Evolutionary conservation across 345 rosid species (phyloP).

Genomic region (Dimocarpus longan): DNA sequence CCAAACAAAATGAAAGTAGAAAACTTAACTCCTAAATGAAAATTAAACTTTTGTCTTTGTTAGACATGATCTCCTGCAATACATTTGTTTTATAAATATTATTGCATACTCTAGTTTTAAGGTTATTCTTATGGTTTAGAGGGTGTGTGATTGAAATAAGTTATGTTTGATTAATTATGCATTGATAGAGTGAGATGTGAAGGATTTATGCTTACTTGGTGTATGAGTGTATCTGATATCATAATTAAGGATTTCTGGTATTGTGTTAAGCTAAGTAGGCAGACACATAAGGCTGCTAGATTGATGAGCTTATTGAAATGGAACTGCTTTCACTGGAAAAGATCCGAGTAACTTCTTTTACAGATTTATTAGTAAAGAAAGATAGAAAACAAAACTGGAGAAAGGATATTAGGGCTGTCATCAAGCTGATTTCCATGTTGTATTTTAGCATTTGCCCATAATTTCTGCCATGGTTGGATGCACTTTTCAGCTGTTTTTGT

Average conservation of each 20-base stretch:
- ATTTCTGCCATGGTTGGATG: not conserved
- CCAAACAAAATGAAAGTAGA: not conserved
- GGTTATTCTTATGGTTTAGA: not conserved
- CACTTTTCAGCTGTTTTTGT: conserved; percentile 1
- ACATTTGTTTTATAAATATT: not conserved
- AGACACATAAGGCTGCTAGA: not conserved
- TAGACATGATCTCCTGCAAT: not conserved
- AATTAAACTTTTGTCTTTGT: not conserved
- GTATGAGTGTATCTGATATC: not conserved
- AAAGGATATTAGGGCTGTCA: not conserved
- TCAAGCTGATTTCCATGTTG: not conserved
- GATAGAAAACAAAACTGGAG: not conserved
- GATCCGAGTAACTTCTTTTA: not conserved
- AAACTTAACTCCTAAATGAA: not conserved
- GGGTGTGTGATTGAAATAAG: not conserved
- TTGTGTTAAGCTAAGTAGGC: not conserved
- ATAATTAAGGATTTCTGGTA: not conserved
- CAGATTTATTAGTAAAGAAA: not conserved
- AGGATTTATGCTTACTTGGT: not conserved
- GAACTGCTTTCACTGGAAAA: not conserved
- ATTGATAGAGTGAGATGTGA: not conserved
- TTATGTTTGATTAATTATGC: not conserved
- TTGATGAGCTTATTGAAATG: conserved; percentile 1
- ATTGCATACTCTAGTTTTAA: not conserved
- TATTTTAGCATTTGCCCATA: not conserved